Base-by-base conservation (phyloP, 1,139 yeast species). In the Eremothecium gossypii region DNA sequence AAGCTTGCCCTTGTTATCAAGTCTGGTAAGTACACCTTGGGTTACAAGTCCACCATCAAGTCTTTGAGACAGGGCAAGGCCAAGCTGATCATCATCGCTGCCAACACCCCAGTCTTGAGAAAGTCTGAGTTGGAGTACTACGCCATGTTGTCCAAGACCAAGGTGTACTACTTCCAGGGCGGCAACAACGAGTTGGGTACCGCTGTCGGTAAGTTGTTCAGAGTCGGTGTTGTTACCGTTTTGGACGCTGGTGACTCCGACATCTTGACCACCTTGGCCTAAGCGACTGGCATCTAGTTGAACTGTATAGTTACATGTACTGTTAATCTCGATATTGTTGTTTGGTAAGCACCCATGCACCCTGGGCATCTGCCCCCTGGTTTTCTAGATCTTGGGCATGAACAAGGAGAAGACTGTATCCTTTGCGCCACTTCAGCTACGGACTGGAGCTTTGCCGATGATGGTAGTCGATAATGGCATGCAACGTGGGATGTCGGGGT, bases 141-240 rank as follows among this genome's bases (percentile, higher is more conserved):
- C 89, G 97, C 98, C 67, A 91, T 91, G 98, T 83, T 91, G 74
- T 85, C 98, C 70, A 91, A 89, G 86, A 86, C 96, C 70, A 81
- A 79, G 69, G 95, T 91, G 65, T 72, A 72, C 69, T 91, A 89
- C 94, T 91, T 89, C 95, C 94, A 84, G 75, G 98, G 97, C 78
- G 95, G 96, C 74, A 89, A 89, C 96, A 89, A 89, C 76, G 96
- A 89, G 77, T 86, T 91, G 69, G 97, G 98, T 79, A 93, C 99
- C 66, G 96, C 96, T 63, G 91, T 96, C 74, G 99, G 99, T 87
- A 89, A 85, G 77, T 87, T 91, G 69, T 91, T 93, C 96, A 89
- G 97, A 79, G 98, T 91, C 65, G 97, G 97, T 77, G 91, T 89
- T 66, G 76, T 91, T 68, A 78, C 97, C 65, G 72, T 93, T 66